A percentile compares a stretch with the other conserved stretches of the same genome.
Evolutionary conservation across 345 rosid species (phyloP).

Genomic region (Pistacia integerrima): DNA sequence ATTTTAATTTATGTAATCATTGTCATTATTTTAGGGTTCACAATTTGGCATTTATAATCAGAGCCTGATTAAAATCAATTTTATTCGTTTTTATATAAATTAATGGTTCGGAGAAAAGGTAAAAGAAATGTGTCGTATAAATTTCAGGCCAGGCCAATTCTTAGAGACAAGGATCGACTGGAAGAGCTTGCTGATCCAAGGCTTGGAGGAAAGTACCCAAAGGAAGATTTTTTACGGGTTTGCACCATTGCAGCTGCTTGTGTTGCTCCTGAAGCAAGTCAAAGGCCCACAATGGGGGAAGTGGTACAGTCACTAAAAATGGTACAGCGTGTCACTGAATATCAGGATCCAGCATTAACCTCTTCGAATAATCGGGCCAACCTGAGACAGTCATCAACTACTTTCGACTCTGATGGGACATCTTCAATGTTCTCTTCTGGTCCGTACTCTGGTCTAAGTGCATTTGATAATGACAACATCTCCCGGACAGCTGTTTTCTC

Average conservation of each 20-base stretch:
- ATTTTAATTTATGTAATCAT: background rate
- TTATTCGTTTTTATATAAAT: background rate
- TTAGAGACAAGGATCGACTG: conserved; percentile 87
- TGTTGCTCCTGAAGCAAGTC: conserved; percentile 93
- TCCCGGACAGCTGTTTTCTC: conserved; percentile 81
- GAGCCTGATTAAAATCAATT: background rate
- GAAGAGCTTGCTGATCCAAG: conserved; percentile 87
- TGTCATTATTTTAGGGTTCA: background rate
- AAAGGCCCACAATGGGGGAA: conserved; percentile 98
- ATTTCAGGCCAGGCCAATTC: conserved; percentile 92
- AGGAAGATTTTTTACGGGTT: conserved; percentile 87
- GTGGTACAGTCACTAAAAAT: conserved; percentile 99
- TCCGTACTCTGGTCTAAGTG: conserved; percentile 85
- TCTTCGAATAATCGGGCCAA: conserved; percentile 58
- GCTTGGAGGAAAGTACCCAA: conserved; percentile 81
- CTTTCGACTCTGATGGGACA: conserved; percentile 90
- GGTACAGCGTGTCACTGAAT: conserved; percentile 86
- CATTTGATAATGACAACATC: conserved; percentile 72
- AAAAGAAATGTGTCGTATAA: conserved; percentile 11
- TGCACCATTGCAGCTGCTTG: conserved; percentile 99
- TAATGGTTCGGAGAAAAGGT: background rate
- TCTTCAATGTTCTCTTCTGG: conserved; percentile 98
- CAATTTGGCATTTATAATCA: background rate
- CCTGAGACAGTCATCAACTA: conserved; percentile 80
- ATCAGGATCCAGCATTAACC: conserved; percentile 59